phyloP scores from a whole-genome alignment of 2,329 filamentous ascomycete genomes.

The Drechmeria coniospora region DNA sequence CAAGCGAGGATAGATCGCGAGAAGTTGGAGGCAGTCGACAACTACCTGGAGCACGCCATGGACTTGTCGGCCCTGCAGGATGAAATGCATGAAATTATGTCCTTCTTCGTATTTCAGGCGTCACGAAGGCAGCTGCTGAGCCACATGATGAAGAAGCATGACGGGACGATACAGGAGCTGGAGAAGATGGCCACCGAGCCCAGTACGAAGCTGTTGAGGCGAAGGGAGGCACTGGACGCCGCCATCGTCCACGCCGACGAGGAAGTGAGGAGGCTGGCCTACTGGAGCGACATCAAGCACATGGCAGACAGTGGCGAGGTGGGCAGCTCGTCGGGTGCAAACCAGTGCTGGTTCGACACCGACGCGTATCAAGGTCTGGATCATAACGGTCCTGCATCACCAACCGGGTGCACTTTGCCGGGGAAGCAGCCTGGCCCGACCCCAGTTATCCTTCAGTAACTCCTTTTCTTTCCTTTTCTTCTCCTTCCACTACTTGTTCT shows the following conservation, averaged over 20 bases:
- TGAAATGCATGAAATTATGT: conserved; percentile 74
- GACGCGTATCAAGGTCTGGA: conserved; percentile 36
- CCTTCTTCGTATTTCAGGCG: conserved; percentile 74
- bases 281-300: conserved; percentile 71
- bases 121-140: conserved; percentile 65
- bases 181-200: conserved; percentile 23
- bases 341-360: conserved; percentile 19
- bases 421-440: not conserved
- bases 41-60: conserved; percentile 64
- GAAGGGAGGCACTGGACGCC: conserved; percentile 53
- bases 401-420: conserved; percentile 10
- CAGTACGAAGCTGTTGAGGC: conserved; percentile 17
- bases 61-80: conserved; percentile 63
- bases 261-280: conserved; percentile 68
- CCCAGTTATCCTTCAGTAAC: too few species aligned
- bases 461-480: too few species aligned
- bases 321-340: conserved; percentile 24
- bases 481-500: not conserved
- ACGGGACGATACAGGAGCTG: conserved; percentile 22
- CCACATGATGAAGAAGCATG: conserved; percentile 45
- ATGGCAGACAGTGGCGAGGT: conserved; percentile 42
- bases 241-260: conserved; percentile 64
- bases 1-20: conserved; percentile 71
- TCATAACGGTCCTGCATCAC: conserved; percentile 31
- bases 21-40: conserved; percentile 70